Conservation (phyloP, 148 eudicot genomes). For the Heliamphora exappendiculata region DNA sequence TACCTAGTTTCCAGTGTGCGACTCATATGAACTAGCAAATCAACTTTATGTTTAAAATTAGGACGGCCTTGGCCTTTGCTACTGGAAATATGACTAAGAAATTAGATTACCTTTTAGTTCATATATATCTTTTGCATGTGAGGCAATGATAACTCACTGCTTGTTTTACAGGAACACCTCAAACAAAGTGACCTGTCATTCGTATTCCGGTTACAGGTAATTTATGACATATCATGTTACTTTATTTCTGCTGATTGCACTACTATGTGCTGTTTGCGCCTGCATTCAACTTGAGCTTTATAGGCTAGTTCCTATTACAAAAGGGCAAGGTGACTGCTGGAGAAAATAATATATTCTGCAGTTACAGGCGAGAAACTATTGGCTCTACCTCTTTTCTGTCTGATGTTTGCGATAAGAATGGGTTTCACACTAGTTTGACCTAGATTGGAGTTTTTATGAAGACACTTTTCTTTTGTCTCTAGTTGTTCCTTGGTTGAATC, state of each 20-base stretch:
- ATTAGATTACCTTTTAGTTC: neutral
- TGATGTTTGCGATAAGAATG: neutral
- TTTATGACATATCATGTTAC: neutral
- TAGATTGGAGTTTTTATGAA: neutral
- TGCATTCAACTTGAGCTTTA: neutral
- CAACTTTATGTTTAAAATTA: neutral
- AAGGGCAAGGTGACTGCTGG: neutral
- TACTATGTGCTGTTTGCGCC: neutral
- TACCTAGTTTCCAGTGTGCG: neutral
- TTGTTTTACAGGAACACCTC: conserved; percentile 24
- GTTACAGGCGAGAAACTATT: neutral
- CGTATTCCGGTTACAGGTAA: conserved; percentile 26
- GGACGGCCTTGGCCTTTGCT: neutral
- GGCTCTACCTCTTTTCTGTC: neutral
- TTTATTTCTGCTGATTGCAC: neutral
- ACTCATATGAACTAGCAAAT: neutral
- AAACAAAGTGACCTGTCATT: conserved; percentile 26
- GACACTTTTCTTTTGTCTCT: neutral
- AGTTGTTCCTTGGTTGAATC: neutral
- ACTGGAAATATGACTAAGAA: neutral
- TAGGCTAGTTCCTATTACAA: neutral
- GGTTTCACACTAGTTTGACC: neutral
- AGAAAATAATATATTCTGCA: neutral
- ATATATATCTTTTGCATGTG: neutral
- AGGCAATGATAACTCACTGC: conserved; percentile 3